phyloP scores from a whole-genome alignment of 768 basidiomycete species.

The Epithele typhae region DNA sequence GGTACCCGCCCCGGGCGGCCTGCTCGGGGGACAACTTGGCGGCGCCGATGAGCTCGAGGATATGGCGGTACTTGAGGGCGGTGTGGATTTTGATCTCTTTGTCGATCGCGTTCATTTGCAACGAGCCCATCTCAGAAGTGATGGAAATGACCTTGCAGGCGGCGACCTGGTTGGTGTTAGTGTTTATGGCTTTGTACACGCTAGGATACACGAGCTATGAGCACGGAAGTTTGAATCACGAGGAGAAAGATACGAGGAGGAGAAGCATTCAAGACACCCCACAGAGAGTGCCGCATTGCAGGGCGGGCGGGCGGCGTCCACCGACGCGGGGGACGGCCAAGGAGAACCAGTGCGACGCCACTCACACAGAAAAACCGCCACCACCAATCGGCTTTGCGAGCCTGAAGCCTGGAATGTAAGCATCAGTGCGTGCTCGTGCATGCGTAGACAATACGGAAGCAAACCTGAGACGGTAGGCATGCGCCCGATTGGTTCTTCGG shows the following conservation, averaged over 20 bases:
- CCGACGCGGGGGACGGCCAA: no score
- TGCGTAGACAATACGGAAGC: not conserved
- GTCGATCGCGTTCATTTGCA: slow-evolving; percentile 74
- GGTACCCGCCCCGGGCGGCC: slow-evolving; percentile 34
- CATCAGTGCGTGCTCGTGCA: not conserved
- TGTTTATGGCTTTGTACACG: slow-evolving; percentile 79
- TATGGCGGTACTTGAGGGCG: slow-evolving; percentile 69
- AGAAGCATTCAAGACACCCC: no score
- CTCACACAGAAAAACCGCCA: slow-evolving; percentile 83
- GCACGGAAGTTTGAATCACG: not conserved
- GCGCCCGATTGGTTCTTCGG: slow-evolving; percentile 3
- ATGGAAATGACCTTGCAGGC: slow-evolving; percentile 84
- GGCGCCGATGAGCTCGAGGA: slow-evolving; percentile 82
- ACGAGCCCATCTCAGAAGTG: slow-evolving; percentile 56
- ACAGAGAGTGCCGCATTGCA: not conserved
- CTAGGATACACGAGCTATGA: slow-evolving; percentile 33
- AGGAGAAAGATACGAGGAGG: not conserved
- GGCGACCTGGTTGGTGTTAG: slow-evolving; percentile 60
- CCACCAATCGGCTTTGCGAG: slow-evolving; percentile 78
- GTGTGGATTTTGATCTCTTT: slow-evolving; percentile 92
- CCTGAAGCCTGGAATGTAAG: slow-evolving; percentile 48
- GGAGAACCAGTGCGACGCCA: slow-evolving; percentile 3
- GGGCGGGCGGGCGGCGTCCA: not conserved
- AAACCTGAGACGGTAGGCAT: slow-evolving; percentile 10
- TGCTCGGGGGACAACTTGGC: slow-evolving; percentile 40